Percentiles rank a stretch among this genome's conserved stretches.
These are phyloP conservation scores for Arabis alpina DNA, from an alignment of 345 rosid species.

Conservation along the genomic window DNA sequence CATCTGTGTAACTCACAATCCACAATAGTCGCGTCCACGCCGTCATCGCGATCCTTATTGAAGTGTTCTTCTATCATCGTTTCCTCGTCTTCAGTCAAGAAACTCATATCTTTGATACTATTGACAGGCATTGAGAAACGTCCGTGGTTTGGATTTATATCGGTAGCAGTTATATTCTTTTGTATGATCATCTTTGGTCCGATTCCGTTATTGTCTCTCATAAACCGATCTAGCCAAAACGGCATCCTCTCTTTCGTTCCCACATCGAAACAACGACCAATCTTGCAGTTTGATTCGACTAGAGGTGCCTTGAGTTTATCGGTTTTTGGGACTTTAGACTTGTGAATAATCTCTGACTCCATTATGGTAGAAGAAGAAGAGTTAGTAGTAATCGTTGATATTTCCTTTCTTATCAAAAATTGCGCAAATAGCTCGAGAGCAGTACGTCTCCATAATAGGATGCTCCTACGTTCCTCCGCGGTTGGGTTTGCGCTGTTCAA, in stretches of 20 bases:
- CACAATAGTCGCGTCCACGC: constrained; percentile 3
- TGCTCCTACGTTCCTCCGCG: not conserved
- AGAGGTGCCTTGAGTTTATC: no score
- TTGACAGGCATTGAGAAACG: constrained; percentile 29
- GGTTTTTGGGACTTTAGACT: no score
- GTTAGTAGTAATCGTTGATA: not conserved
- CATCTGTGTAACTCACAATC: not conserved
- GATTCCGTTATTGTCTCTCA: not conserved
- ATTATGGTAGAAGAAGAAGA: not conserved
- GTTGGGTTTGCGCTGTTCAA: not conserved
- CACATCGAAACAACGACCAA: no score
- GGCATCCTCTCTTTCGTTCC: constrained; percentile 1
- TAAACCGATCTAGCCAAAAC: constrained; percentile 1
- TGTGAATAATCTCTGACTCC: no score
- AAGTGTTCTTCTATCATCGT: not conserved
- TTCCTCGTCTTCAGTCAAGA: constrained; percentile 7
- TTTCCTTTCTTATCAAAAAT: not conserved
- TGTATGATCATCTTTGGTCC: constrained; percentile 6
- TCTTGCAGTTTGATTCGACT: no score
- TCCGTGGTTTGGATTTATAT: not conserved
- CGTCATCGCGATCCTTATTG: not conserved
- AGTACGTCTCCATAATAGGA: not conserved
- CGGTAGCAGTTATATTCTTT: not conserved
- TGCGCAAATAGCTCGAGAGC: not conserved
- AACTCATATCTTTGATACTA: not conserved